Conservation (phyloP, 176 grass and related monocot genomes). For the Lolium multiflorum region DNA sequence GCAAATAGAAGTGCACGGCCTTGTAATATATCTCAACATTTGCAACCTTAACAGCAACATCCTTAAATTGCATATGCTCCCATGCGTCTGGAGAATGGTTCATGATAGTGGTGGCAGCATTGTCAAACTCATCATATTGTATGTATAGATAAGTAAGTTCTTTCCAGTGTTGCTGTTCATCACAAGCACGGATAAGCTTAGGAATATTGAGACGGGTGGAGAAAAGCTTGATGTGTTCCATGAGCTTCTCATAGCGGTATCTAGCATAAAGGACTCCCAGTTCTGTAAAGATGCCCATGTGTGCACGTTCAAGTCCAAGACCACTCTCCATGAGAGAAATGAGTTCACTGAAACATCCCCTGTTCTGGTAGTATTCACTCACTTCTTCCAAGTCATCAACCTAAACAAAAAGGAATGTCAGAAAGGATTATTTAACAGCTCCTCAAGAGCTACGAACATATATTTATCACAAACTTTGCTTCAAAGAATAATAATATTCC, state of each 20-base stretch:
- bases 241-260: slow-evolving; percentile 95
- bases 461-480: neutral
- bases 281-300: slow-evolving; percentile 98
- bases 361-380: slow-evolving; percentile 94
- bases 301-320: slow-evolving; percentile 85
- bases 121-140: slow-evolving; percentile 94
- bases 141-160: slow-evolving; percentile 97
- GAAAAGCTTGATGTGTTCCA: slow-evolving; percentile 99
- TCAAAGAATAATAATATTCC: neutral
- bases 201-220: slow-evolving; percentile 90
- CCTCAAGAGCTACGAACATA: neutral
- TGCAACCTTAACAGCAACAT: slow-evolving; percentile 92
- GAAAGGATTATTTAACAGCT: slow-evolving; percentile 31
- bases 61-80: slow-evolving; percentile 99
- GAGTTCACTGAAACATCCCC: slow-evolving; percentile 94
- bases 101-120: slow-evolving; percentile 99
- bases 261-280: slow-evolving; percentile 93
- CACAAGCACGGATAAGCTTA: slow-evolving; percentile 90
- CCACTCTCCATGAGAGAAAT: slow-evolving; percentile 99
- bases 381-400: slow-evolving; percentile 98
- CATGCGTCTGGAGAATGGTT: slow-evolving; percentile 98
- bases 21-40: slow-evolving; percentile 97
- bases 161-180: slow-evolving; percentile 99
- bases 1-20: slow-evolving; percentile 96
- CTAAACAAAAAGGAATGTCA: slow-evolving; percentile 50